Evolutionary conservation across 805 yeast genomes (phyloP), one percentile per base, ranked within the genome.

Genomic region (Candida coquimbonensis): DNA sequence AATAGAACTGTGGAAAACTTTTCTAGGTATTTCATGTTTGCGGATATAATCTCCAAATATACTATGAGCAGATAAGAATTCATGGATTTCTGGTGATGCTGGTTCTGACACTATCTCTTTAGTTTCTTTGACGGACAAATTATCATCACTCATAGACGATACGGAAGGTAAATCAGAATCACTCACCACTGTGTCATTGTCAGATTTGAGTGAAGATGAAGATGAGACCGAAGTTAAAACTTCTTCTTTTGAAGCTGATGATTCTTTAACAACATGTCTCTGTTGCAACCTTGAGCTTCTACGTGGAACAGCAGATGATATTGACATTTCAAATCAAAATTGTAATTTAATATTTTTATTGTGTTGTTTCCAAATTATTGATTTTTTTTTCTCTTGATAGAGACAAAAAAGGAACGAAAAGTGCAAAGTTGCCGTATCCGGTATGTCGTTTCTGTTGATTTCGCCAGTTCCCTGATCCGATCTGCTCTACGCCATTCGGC

Each of bases 1-100:
- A 41, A 90, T 88, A 2, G 93, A 83, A 9, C 91, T 85, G 63
- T 93, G 99, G 49, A 93, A 78, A 4, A 77, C 67, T 63, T 93
- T 93, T 57, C 99, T 77, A 5, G 96, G 95, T 16, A 93, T 69
- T 65, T 93, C 99, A 60, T 93, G 89, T 57, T 84, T 84, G 34
- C 82, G 77, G 42, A 83, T 65, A 56, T 83, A 81, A 38, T 67
- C 70, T 14, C 73, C 72, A 56, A 74, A 73, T 53, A 69, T 56
- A 43, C 64, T 66, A 46, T 72, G 77, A 1, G 73, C 66, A 21
- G 66, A 65, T 38, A 70, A 51, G 41, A 55, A 51, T 42, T 54
- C 61, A 14, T 42, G 38, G 4, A 36, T 19, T 4, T 17, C 33
- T 11, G 32, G 12, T n/a, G 19, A 14, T 24, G 24, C 1, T 40